Conservation (phyloP, 2,329 filamentous ascomycete genomes). For the Drechslerella coelobrocha region DNA sequence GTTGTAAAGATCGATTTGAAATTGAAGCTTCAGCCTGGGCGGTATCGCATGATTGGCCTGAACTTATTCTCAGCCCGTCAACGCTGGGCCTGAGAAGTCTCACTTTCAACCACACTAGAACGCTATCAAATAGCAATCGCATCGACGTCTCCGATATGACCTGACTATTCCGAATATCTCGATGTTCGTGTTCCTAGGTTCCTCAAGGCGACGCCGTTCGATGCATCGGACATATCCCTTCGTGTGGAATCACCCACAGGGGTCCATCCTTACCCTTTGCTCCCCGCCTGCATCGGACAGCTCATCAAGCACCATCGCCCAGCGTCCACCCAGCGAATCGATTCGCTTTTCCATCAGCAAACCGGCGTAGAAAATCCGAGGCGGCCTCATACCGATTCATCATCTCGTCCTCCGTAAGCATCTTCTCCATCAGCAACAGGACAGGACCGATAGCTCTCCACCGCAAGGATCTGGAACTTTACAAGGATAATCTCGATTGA, state of each 20-base stretch:
- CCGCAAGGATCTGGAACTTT: conserved; percentile 30
- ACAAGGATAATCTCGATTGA: conserved; percentile 36
- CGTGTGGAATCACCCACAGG: conserved; percentile 9
- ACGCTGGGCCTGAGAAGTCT: not conserved
- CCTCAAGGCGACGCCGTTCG: not conserved
- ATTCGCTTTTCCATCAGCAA: conserved; percentile 32
- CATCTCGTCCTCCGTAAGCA: not conserved
- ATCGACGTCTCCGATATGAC: conserved; percentile 3
- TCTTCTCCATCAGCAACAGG: conserved; percentile 17
- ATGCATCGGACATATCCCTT: conserved; percentile 23
- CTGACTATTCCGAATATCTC: not conserved
- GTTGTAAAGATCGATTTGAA: conserved; percentile 46
- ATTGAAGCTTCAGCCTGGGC: conserved; percentile 38
- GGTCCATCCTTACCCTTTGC: conserved; percentile 43
- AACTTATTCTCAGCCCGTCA: not conserved
- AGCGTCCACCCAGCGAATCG: conserved; percentile 33
- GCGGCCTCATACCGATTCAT: conserved; percentile 25
- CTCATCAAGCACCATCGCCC: conserved; percentile 49
- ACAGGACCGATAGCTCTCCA: conserved; percentile 7
- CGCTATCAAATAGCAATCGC: conserved; percentile 2
- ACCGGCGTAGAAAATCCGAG: conserved; percentile 25
- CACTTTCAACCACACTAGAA: not conserved
- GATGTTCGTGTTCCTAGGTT: conserved; percentile 25
- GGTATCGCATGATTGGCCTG: conserved; percentile 5
- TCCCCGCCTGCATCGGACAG: conserved; percentile 43